phyloP scores from a whole-genome alignment of 805 yeast species.

The Ogataea glucozyma region DNA sequence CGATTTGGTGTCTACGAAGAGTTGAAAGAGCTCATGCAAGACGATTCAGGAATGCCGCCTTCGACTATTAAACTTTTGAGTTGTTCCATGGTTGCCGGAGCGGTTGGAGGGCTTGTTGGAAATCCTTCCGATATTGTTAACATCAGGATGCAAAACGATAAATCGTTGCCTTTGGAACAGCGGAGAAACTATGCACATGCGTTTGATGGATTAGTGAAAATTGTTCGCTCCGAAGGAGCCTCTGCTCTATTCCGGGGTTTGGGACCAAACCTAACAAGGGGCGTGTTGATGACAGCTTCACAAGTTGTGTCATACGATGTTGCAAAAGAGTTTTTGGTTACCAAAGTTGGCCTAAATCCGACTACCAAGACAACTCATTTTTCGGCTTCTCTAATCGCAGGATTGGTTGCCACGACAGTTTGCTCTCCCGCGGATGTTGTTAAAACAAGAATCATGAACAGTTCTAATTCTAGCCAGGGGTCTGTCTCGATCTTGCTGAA shows the following conservation, averaged over 20 bases:
- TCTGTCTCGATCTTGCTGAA: conserved; percentile 50
- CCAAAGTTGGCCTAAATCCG: conserved; percentile 51
- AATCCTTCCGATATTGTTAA: conserved; percentile 88
- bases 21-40: conserved; percentile 56
- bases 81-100: conserved; percentile 83
- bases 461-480: conserved; percentile 45
- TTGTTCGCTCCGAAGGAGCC: conserved; percentile 60
- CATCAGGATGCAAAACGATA: conserved; percentile 89
- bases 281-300: conserved; percentile 85
- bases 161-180: conserved; percentile 59
- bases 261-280: conserved; percentile 75
- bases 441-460: conserved; percentile 85
- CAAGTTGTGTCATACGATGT: conserved; percentile 88
- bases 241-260: conserved; percentile 68
- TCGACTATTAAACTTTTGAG: conserved; percentile 65
- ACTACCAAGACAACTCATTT: conserved; percentile 71
- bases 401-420: conserved; percentile 85
- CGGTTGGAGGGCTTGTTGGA: conserved; percentile 81
- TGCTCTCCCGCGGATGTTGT: conserved; percentile 93
- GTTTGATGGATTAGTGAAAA: conserved; percentile 67
- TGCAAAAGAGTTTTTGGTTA: conserved; percentile 62
- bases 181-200: conserved; percentile 79
- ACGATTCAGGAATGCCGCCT: conserved; percentile 46
- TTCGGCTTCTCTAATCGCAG: conserved; percentile 76
- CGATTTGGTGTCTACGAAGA: conserved; percentile 85